A percentile compares a stretch with the other conserved stretches of the same genome.
These are phyloP conservation scores for Amphibolis antarctica DNA, from an alignment of 106 monocot species.

Conservation along the genomic window DNA sequence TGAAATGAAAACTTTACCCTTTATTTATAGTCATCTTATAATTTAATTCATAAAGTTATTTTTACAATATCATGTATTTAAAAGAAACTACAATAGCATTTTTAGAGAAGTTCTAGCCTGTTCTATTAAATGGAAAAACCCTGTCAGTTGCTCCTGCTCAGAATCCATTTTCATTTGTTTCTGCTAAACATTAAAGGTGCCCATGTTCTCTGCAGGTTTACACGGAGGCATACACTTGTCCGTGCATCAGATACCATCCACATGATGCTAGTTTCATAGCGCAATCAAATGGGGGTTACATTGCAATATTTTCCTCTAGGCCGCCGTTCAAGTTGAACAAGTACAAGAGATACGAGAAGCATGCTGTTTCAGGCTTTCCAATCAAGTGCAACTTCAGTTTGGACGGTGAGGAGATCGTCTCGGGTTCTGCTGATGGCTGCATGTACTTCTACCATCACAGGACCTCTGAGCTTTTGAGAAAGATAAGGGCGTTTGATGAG, in stretches of 20 bases:
- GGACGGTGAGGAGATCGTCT: constrained; percentile 56
- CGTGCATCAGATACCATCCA: constrained; percentile 82
- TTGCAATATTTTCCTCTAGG: constrained; percentile 62
- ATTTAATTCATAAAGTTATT: too few species aligned
- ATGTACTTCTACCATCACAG: constrained; percentile 63
- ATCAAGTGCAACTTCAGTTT: constrained; percentile 73
- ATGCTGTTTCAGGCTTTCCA: constrained; percentile 73
- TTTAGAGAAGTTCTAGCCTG: too few species aligned
- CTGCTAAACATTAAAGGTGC: too few species aligned
- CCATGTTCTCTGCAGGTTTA: constrained; percentile 55
- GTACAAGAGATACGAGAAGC: constrained; percentile 63
- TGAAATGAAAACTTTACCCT: too few species aligned
- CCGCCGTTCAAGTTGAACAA: constrained; percentile 76
- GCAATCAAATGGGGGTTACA: constrained; percentile 91
- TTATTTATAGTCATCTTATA: too few species aligned
- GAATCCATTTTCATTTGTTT: too few species aligned
- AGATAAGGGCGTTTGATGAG: constrained; percentile 54
- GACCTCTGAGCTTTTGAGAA: constrained; percentile 39
- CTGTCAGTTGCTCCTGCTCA: too few species aligned
- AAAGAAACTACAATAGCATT: too few species aligned
- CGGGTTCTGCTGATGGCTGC: constrained; percentile 78
- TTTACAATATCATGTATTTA: too few species aligned
- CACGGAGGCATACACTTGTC: constrained; percentile 69
- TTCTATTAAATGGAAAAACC: too few species aligned
- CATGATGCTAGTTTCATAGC: constrained; percentile 52